Conservation (phyloP, 208 protist species). For the Trypanosoma boissoni region DNA sequence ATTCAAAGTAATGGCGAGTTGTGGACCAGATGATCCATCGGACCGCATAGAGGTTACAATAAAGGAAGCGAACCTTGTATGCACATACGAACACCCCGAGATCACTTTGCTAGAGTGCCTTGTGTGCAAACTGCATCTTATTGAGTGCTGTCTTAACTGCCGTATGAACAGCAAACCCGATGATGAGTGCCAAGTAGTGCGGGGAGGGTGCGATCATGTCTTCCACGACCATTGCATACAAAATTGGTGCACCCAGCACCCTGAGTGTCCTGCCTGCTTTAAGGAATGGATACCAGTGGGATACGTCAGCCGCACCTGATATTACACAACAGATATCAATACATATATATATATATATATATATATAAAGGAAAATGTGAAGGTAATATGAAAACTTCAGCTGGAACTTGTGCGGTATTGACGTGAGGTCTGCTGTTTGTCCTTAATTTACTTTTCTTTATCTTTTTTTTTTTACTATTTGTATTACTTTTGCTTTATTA, state of each 20-base stretch:
- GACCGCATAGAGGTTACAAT: constrained; percentile 17
- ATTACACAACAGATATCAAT: no score
- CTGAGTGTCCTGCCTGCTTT: constrained; percentile 63
- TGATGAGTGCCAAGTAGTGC: constrained; percentile 26
- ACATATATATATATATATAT: no score
- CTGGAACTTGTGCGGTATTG: no score
- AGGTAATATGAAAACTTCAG: no score
- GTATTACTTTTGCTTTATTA: background rate
- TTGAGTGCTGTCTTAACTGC: constrained; percentile 18
- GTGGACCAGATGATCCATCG: background rate
- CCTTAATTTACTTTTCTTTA: constrained; percentile 2
- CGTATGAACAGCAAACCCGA: background rate
- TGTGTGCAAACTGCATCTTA: constrained; percentile 22
- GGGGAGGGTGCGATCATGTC: constrained; percentile 56
- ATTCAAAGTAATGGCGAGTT: constrained; percentile 2
- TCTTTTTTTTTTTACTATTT: background rate
- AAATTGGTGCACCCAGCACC: constrained; percentile 45
- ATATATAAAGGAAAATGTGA: no score
- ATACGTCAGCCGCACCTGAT: constrained; percentile 10
- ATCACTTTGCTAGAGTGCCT: constrained; percentile 18
- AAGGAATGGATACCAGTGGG: constrained; percentile 36
- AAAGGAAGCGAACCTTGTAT: constrained; percentile 18
- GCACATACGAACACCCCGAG: constrained; percentile 18
- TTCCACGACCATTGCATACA: constrained; percentile 76
- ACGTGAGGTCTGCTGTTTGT: no score